Base-by-base conservation (phyloP, 2,329 filamentous ascomycete genomes). In the Colletotrichum horii region DNA sequence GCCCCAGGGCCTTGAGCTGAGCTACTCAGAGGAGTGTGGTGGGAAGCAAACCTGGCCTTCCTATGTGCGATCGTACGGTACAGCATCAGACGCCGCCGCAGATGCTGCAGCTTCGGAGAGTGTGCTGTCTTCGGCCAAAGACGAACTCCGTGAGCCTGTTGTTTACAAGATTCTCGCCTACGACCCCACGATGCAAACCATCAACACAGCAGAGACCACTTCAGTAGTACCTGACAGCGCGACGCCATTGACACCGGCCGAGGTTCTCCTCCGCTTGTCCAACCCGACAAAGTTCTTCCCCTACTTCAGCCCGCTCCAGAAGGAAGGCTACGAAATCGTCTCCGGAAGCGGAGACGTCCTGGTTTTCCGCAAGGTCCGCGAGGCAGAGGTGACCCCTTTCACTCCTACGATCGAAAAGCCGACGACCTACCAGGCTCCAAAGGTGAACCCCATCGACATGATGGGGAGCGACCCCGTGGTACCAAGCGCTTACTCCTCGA, bases 111-210 rank as follows among this genome's bases (percentile, higher is more conserved):
- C 65, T 15, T 58, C 58, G 15, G 55, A 52, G 30, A 7, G 11
- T 8, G 64, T 48, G 8, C 22, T 28, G 19, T 9, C 65, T 2
- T 3, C 52, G 58, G 32, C 32, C 24, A 69, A 78, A 12, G 28
- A 77, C 22, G 32, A 71, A 15, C 66, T 73, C 30, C 26, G 77
- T 48, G 73, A 80, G 48, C 72, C 80, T 38, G 80, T 80, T 8
- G 72, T 89, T 4, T 94, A 94, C 86, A 94, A 91, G 81, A 89
- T 94, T 38, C 86, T 95, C 8, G 93, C 91, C 3, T 94, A 93
- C 79, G 91, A 94, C 78, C 86, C 90, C 2, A 86, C 85, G 11
- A 91, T 88, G 78, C 88, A 93, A 78, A 85, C 85, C 15, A 87
- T 95, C 78, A 89, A 86, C 58, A 86, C 88, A 4, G 91, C 91